Conservation (phyloP, 2,329 filamentous ascomycete genomes). For the Achaetomium macrosporum region DNA sequence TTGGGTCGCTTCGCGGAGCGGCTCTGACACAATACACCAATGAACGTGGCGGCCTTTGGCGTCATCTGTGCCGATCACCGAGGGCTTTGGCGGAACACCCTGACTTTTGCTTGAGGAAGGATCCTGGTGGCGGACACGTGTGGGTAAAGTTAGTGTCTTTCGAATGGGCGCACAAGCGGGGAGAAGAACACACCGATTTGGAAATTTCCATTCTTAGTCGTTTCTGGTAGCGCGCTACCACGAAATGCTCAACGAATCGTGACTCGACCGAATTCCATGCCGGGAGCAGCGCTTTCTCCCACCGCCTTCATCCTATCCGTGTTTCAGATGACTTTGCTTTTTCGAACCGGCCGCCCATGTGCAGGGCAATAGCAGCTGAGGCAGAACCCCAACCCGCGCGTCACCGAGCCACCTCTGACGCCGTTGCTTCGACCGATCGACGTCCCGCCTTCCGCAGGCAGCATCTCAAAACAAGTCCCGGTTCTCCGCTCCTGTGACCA, state of each 20-base stretch:
- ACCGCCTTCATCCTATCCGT: neutral
- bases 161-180: neutral
- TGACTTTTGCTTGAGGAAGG: constrained; percentile 1
- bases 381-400: neutral
- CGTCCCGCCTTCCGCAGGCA: constrained; percentile 18
- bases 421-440: constrained; percentile 17
- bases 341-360: neutral
- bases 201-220: neutral
- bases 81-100: constrained; percentile 1
- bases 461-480: constrained; percentile 19
- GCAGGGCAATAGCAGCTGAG: neutral
- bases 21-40: constrained; percentile 9
- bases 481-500: constrained; percentile 19
- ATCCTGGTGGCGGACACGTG: neutral
- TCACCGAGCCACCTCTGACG: neutral
- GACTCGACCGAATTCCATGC: neutral
- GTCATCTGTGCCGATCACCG: constrained; percentile 22
- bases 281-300: neutral
- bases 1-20: no score
- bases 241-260: neutral
- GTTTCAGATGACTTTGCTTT: constrained; percentile 7
- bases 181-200: neutral
- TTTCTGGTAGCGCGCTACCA: neutral
- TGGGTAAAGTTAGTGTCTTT: neutral
- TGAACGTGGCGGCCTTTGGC: constrained; percentile 12